Evolutionary conservation across 257 asterid species (phyloP), one percentile per base, ranked within the genome.

Genomic region (Solanum virginianum): DNA sequence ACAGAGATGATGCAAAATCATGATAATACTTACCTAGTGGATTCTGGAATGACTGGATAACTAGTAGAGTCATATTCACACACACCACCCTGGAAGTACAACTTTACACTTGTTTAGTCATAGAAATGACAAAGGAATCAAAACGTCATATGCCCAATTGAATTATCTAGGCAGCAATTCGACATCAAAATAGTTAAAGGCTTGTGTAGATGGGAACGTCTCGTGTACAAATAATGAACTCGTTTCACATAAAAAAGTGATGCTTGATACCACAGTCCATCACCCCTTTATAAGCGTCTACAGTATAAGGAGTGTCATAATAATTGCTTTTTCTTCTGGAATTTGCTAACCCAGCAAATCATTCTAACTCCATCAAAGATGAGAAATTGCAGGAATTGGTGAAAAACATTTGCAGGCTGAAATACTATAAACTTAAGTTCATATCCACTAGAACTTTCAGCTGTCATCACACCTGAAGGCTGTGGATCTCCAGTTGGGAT

Each of bases 381-480:
- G 1, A 17, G 65, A 57, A 57, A 57, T 57, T 18, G 22, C 24
- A 57, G 7, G 65, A 57, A 57, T 24, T 36, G 57, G 45, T 47
- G 5, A 6, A 63, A 70, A 59, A 36, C 51, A 24, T 62, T 66
- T 15, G 82, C 60, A 51, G 62, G 54, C 15, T 36, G 41, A 10
- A 24, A 43, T 10, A 51, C 65, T 55, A 68, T 87, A 29, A 94
- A 95, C 93, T 88, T 87, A 82, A 80, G 83, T 68, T 89, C 93
- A 81, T 88, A 89, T 91, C 95, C 91, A 84, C 90, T 90, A 47
- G 87, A 87, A 87, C 92, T 91, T 83, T 91, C 88, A 84, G 85
- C 87, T 88, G 90, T 81, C 49, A 62, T 59, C 82, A 85, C 89
- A 84, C 83, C 89, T 79, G 89, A 83, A 53, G 83, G 87, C n/a